These are phyloP conservation scores for Ogataea salicorniae DNA, from an alignment of 805 yeast genomes.

Conservation along the genomic window DNA sequence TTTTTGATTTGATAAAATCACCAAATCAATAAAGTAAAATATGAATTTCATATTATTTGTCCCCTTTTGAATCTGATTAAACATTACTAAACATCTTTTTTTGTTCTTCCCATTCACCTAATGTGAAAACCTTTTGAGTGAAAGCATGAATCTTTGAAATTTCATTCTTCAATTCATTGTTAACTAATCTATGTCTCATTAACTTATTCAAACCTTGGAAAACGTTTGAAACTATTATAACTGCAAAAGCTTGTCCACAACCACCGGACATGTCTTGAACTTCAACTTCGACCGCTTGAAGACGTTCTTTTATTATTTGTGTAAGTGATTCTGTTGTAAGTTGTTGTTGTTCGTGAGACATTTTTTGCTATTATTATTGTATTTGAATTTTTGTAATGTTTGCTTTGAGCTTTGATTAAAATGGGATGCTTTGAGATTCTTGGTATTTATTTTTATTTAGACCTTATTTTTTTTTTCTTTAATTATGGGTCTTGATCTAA, in stretches of 20 bases:
- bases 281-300: conserved; percentile 61
- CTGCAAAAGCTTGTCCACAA: conserved; percentile 97
- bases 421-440: too few relatives aligned
- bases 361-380: background rate
- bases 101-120: conserved; percentile 72
- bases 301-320: conserved; percentile 44
- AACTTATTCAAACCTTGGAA: conserved; percentile 82
- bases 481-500: too few relatives aligned
- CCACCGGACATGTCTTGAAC: conserved; percentile 85
- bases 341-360: conserved; percentile 13
- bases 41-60: background rate
- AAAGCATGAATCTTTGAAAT: conserved; percentile 89
- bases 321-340: conserved; percentile 38
- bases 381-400: background rate
- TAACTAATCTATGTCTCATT: conserved; percentile 82
- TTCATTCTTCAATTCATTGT: conserved; percentile 74
- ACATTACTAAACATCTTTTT: conserved; percentile 22
- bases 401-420: background rate
- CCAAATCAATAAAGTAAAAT: background rate
- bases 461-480: too few relatives aligned
- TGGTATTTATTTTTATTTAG: too few relatives aligned
- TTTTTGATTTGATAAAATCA: too few relatives aligned
- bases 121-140: conserved; percentile 85
- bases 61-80: background rate
- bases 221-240: conserved; percentile 65